Base-by-base conservation (phyloP, 129 eudicot species). In the Lonicera japonica region DNA sequence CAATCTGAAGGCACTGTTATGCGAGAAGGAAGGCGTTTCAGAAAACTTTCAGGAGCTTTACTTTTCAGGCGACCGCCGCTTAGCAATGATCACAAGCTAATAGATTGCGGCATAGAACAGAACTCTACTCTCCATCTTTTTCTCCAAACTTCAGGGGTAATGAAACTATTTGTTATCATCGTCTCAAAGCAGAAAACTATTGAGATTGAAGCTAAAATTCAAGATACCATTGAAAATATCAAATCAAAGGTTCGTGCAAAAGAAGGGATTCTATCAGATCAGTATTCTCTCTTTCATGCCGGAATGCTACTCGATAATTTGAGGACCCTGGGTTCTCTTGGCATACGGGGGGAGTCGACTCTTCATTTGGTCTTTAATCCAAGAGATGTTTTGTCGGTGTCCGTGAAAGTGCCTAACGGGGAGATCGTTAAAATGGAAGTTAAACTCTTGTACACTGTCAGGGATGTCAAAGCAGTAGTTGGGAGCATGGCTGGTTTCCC, bases 271-370 rank as follows among this genome's bases (percentile, higher is more conserved):
- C 17, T 11, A 12, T 20, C 76, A 29, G 22, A 19, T 24, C 6
- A 16, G 0, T 71, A 9, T 52, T 10, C 47, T 29, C 65, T 63
- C n/a, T n/a, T 63, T 7, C n/a, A 25, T 45, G 59, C 58, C 17
- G 76, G 76, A 63, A 71, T 23, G 59, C 39, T 34, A 11, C 76
- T 71, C 19, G 76, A 71, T 13, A 56, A 63, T 71, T 8, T 25
- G 16, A 55, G 0, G 39, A 71, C 64, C 41, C 46, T 71, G 50
- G 76, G 24, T 25, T 71, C 58, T 45, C 51, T 62, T 4, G 58
- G 57, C 3, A 71, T 71, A 17, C 51, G 25, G 36, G 58, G 36
- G 36, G 65, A 48, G 19, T 43, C 76, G 20, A 71, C 65, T 23
- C 65, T 71, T 18, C 19, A 64, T 56, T 24, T 71, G 76, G 18